Base-by-base conservation (phyloP, 2,329 filamentous ascomycete genomes). In the Ceratocystis lukuohia region DNA sequence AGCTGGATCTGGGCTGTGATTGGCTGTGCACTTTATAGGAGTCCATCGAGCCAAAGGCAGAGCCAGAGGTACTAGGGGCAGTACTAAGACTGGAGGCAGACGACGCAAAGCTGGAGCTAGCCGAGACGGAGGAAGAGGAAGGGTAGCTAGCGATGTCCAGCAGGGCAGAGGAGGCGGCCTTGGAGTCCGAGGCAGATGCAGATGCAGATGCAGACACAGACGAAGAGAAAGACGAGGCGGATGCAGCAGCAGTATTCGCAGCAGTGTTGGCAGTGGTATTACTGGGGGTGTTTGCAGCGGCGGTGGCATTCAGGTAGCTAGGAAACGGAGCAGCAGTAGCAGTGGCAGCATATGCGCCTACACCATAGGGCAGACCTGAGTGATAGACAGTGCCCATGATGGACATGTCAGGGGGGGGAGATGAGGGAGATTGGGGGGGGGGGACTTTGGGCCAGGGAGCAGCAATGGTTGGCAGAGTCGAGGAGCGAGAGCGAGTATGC, bases 331-430 rank as follows among this genome's bases (percentile, higher is more conserved):
- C 44, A 30, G 61, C 33, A 37, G 33, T 37, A 37, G 33, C 33
- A 37, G 33, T 37, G 8, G 33, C 33, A 37, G 33, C 22, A 46
- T 63, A 65, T 59, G 63, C 41, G 63, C 53, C 53, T 48, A 41
- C 37, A 33, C 63, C 63, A 8, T 65, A 65, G 41, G 22, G 61
- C 46, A 33, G 48, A 41, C 48, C 50, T 22, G 63, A 41, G 30
- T 65, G 63, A 25, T 65, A 65, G 41, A 65, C 50, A 41, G 63
- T 53, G n/a, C 63, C 53, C 63, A 65, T 65, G 33, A 15, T 65
- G n/a, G 33, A 45, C 25, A 33, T 57, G 53, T 17, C 53, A 57
- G 53, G 53, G 53, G 41, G 7, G 22, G 22, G 17, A 20, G 37
- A 7, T 30, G 10, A 28, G 28, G 5, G 53, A 37, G 28, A 17